Evolutionary conservation across 1,139 yeast genomes (phyloP).

Genomic region (Entelexis sorbosivorans): DNA sequence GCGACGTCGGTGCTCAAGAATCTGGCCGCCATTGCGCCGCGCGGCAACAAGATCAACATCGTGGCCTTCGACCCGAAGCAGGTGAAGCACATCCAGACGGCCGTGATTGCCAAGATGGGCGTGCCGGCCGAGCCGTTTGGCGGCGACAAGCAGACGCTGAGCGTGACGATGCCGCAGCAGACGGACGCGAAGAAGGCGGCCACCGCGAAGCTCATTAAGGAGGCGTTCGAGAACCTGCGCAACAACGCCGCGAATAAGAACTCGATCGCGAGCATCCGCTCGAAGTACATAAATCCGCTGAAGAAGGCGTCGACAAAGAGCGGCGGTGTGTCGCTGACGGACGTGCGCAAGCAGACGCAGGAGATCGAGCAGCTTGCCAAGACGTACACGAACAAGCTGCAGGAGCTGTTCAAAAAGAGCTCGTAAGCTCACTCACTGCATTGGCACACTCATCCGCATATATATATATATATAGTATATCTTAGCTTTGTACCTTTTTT

Average conservation of each 20-base stretch:
- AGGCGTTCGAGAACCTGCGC: conserved; percentile 51
- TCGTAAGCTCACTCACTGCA: not conserved
- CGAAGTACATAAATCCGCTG: conserved; percentile 30
- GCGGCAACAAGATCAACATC: conserved; percentile 53
- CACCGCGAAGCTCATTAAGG: conserved; percentile 44
- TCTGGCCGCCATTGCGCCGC: conserved; percentile 64
- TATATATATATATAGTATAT: too few species aligned
- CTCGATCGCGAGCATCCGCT: conserved; percentile 51
- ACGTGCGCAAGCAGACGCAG: conserved; percentile 37
- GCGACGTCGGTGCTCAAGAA: conserved; percentile 43
- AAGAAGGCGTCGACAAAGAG: conserved; percentile 36
- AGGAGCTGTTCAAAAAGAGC: conserved; percentile 41
- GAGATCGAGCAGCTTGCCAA: conserved; percentile 63
- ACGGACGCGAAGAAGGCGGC: conserved; percentile 58
- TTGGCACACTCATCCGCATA: too few species aligned
- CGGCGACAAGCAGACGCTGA: conserved; percentile 58
- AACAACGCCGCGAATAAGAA: conserved; percentile 40
- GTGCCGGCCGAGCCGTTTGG: conserved; percentile 72
- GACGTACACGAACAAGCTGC: conserved; percentile 47
- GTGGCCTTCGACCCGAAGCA: conserved; percentile 78
- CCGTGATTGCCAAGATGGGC: conserved; percentile 57
- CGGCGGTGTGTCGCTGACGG: conserved; percentile 31
- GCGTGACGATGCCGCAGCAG: conserved; percentile 63
- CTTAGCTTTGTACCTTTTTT: not conserved
- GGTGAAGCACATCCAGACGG: conserved; percentile 54